These are phyloP conservation scores for Stephanodiscus minutulus DNA, from an alignment of 108 stramenopile genomes.

Conservation along the genomic window DNA sequence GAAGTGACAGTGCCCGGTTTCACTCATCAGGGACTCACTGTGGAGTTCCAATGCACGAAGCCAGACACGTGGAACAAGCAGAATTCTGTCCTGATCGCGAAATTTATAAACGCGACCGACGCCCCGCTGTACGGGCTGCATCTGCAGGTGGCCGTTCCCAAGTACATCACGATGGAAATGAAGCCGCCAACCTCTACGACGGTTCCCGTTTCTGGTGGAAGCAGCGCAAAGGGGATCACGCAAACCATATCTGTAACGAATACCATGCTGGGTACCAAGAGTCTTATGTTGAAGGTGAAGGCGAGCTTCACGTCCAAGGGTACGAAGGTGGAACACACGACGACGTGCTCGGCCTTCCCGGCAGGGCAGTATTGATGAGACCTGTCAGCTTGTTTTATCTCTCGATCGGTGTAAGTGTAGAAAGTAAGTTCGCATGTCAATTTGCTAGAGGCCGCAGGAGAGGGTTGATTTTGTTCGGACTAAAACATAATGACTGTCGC, in stretches of 20 bases:
- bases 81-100: constrained; percentile 71
- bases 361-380: constrained; percentile 69
- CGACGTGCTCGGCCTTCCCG: constrained; percentile 86
- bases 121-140: constrained; percentile 84
- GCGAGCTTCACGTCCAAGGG: constrained; percentile 89
- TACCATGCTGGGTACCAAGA: constrained; percentile 90
- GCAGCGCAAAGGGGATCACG: constrained; percentile 75
- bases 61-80: constrained; percentile 84
- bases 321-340: constrained; percentile 86
- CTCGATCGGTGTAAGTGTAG: not conserved
- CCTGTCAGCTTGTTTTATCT: not conserved
- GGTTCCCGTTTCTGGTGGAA: constrained; percentile 67
- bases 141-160: constrained; percentile 96
- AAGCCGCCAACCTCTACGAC: constrained; percentile 91
- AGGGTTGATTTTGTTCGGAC: not conserved
- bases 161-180: constrained; percentile 96
- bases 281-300: constrained; percentile 95
- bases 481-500: not conserved
- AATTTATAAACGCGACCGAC: constrained; percentile 83
- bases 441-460: not conserved
- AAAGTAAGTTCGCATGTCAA: not conserved
- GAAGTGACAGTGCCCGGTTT: constrained; percentile 67
- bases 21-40: constrained; percentile 71
- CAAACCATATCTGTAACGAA: constrained; percentile 92
- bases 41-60: constrained; percentile 87